These are phyloP conservation scores for Rhizopus delemar DNA, from an alignment of 371 early-diverging fungal species.

Conservation along the genomic window DNA sequence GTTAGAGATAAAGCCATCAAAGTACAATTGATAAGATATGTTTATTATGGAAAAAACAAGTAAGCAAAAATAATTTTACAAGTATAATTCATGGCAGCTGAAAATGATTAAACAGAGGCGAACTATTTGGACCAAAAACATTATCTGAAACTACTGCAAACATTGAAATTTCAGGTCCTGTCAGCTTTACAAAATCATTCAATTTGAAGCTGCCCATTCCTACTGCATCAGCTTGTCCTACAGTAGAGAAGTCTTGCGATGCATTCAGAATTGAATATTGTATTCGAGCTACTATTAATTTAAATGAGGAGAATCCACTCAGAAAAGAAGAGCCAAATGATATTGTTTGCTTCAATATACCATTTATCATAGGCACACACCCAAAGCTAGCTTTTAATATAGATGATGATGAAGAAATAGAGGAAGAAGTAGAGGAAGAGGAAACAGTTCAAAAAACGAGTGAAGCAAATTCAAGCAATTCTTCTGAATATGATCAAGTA, in stretches of 20 bases:
- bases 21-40: constrained; percentile 25
- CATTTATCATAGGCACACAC: constrained; percentile 44
- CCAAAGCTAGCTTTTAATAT: constrained; percentile 38
- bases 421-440: neutral
- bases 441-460: neutral
- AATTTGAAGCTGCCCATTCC: constrained; percentile 34
- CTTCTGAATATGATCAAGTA: constrained; percentile 13
- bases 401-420: constrained; percentile 33
- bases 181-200: constrained; percentile 24
- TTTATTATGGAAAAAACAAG: constrained; percentile 26
- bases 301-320: constrained; percentile 30
- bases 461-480: neutral
- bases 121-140: constrained; percentile 18
- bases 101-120: constrained; percentile 9
- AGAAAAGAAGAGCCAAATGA: constrained; percentile 18
- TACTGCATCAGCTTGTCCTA: constrained; percentile 16
- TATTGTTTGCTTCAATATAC: constrained; percentile 25
- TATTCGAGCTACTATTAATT: constrained; percentile 35
- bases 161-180: constrained; percentile 28
- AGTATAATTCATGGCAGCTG: neutral
- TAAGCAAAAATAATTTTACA: constrained; percentile 3
- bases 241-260: constrained; percentile 16
- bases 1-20: constrained; percentile 26
- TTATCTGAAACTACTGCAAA: constrained; percentile 13
- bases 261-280: constrained; percentile 39